Base-by-base conservation (phyloP, 306 rosid genomes). In the Hippophae rhamnoides region DNA sequence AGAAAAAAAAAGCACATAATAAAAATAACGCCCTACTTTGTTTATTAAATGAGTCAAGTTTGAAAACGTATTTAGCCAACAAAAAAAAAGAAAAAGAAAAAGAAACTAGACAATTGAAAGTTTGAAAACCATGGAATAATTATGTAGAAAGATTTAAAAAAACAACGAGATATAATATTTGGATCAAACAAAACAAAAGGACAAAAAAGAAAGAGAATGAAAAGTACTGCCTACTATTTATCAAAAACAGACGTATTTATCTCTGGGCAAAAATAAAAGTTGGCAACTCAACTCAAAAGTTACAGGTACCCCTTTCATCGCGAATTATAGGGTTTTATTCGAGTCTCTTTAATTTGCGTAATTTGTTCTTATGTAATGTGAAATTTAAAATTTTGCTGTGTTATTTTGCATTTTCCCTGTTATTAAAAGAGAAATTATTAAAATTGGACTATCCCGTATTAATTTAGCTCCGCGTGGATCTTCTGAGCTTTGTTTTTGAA, bases 251-350 rank as follows among this genome's bases (percentile, higher is more conserved):
- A 53, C 69, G 62, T 60, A 10, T 41, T 10, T 58, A 65, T 48
- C 51, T 11, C 53, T 6, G 26, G 14, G 5, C 42, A 41, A 10
- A 31, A 67, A 63, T 25, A 5, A 26, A 41, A 62, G 63, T 9
- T 42, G 12, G 57, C 43, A 7, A 52, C 69, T 73, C 74, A 65
- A 70, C 66, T 68, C 69, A 54, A 52, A 60, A 23, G 27, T 68
- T 78, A 23, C 84, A 71, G 89, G 84, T 79, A 67, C 23, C 56
- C 63, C 66, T 55, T 41, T 18, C 41, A 25, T 9, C 42, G 54
- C 64, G 61, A 71, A 76, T 63, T 67, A 42, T 68, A 27, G 44
- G 60, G 65, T 73, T 59, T 53, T 7, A 41, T 43, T 40, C 27
- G 25, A 57, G 0, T 61, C 69, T 52, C 58, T 54, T 6, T 25